These are phyloP conservation scores for Xylariaceae sp. DNA, from an alignment of 2,329 filamentous ascomycete species.

Conservation along the genomic window DNA sequence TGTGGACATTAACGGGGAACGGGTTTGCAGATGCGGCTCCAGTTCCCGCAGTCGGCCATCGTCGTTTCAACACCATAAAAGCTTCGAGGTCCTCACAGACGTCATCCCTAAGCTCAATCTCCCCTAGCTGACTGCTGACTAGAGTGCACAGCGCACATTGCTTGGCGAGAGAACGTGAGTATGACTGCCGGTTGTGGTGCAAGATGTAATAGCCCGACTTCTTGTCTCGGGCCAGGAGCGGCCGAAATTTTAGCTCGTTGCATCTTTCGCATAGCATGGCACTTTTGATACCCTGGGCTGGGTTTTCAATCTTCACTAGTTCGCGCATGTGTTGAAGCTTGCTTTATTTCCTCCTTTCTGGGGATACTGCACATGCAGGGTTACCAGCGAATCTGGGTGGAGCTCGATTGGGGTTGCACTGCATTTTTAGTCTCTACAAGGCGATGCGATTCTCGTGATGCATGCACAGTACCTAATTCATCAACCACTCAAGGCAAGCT, in stretches of 20 bases:
- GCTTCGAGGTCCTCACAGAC: conserved; percentile 1
- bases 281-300: neutral
- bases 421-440: no score
- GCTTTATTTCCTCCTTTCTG: neutral
- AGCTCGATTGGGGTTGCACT: no score
- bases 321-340: no score
- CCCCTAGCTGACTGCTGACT: conserved; percentile 22
- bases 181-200: conserved; percentile 11
- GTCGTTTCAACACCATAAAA: conserved; percentile 10
- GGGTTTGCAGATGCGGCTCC: neutral
- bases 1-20: conserved; percentile 1
- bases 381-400: no score
- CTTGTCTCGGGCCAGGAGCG: neutral
- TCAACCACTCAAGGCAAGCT: no score
- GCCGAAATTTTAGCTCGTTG: conserved; percentile 2
- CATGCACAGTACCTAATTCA: no score
- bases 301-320: neutral
- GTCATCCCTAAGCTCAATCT: neutral
- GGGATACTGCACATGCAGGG: no score
- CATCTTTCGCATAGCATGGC: conserved; percentile 20
- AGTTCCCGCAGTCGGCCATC: neutral
- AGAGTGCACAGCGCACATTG: conserved; percentile 21
- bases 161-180: conserved; percentile 5
- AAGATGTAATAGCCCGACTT: conserved; percentile 11
- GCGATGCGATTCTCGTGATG: no score